Evolutionary conservation across 495 filamentous ascomycete genomes (phyloP).

Genomic region (Bryoglossum gracile): DNA sequence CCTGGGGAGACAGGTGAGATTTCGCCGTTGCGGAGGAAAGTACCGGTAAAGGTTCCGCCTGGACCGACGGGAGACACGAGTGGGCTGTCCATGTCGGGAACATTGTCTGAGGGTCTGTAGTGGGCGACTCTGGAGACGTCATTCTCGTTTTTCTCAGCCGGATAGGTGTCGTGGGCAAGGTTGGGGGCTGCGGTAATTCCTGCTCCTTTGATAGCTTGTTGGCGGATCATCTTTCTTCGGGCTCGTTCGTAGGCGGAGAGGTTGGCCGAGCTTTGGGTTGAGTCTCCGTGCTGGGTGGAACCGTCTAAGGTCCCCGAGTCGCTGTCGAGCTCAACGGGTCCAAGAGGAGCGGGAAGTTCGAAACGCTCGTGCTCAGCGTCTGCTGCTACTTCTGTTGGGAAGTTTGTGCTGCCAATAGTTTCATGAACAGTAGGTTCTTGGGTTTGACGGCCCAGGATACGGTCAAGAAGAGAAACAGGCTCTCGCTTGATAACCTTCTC

Average conservation of each 20-base stretch:
- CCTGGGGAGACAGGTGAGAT: slow-evolving; percentile 18
- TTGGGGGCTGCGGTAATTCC: slow-evolving; percentile 17
- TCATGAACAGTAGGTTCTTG: slow-evolving; percentile 4
- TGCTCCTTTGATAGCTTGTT: slow-evolving; percentile 33
- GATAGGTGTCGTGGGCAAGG: slow-evolving; percentile 16
- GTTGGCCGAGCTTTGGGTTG: slow-evolving; percentile 22
- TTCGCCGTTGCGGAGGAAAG: slow-evolving; percentile 5
- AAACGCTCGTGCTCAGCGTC: slow-evolving; percentile 41
- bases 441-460: slow-evolving; percentile 10
- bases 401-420: slow-evolving; percentile 14
- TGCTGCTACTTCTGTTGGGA: slow-evolving; percentile 38
- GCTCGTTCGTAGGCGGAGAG: slow-evolving; percentile 38
- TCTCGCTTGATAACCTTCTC: slow-evolving; percentile 9
- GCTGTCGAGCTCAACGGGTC: slow-evolving; percentile 43
- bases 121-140: slow-evolving; percentile 31
- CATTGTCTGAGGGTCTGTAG: slow-evolving; percentile 26
- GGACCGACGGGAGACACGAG: slow-evolving; percentile 18
- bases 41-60: slow-evolving; percentile 1
- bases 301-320: slow-evolving; percentile 29
- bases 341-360: slow-evolving; percentile 39
- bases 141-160: slow-evolving; percentile 31
- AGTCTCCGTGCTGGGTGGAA: slow-evolving; percentile 28
- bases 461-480: slow-evolving; percentile 6
- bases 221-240: slow-evolving; percentile 36
- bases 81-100: slow-evolving; percentile 8